Evolutionary conservation across 2,329 filamentous ascomycete genomes (phyloP), one percentile per base, ranked within the genome.

Genomic region (Coniochaeta sp.): DNA sequence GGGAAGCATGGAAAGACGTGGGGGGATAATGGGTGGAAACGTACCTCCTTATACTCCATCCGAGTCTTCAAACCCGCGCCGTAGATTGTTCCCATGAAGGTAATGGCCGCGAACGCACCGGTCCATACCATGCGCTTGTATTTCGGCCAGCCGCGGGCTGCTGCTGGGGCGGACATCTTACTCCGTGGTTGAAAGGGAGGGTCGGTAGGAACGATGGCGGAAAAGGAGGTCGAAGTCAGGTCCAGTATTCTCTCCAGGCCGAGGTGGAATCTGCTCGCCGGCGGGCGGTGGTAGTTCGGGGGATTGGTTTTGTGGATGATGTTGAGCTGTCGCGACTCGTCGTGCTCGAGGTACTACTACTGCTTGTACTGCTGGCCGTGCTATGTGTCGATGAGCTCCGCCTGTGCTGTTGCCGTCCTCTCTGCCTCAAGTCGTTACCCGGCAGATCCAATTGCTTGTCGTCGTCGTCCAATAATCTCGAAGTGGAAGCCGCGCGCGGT

Each of bases 21-120:
- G n/a, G n/a, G n/a, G n/a, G n/a, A n/a, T n/a, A n/a, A n/a, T n/a
- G n/a, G n/a, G 10, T n/a, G 14, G 26, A n/a, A 14, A 51, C 55
- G 24, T 56, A 63, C 62, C 8, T 54, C 49, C 35, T 59, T 58
- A 38, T 49, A 53, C 51, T 68, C 60, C 13, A 58, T 53, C 35
- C 59, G 58, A 27, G 56, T 57, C 59, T 69, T 69, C 35, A 69
- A 57, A 3, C 60, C 58, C 4, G 67, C 67, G 31, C 67, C 67
- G 52, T 63, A 65, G 22, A 65, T 54, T 5, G 60, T 61, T 49
- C 66, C 66, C 2, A 58, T 58, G 33, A 63, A 57, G 30, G 60
- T 64, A 40, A 65, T 57, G 50, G 61, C 60, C 10, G 63, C 59
- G 8, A 67, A 60, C 30, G 56, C 58, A 20, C 53, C 58, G 8